Evolutionary conservation across 139 green algal species (phyloP).

Genomic region (Micromonas pusilla): DNA sequence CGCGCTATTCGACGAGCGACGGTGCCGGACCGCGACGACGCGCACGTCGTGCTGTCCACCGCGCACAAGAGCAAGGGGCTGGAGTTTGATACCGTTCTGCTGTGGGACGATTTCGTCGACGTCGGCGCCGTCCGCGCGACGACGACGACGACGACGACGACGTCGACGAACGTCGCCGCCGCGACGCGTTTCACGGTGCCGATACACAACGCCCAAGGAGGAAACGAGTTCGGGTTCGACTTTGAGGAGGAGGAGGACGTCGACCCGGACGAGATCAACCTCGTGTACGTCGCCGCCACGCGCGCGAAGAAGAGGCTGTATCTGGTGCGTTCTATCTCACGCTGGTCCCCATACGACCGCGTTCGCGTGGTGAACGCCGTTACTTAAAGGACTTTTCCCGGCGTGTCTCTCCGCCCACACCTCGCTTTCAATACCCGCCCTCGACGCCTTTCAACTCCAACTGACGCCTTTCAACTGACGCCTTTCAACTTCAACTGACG

Average conservation of each 20-base stretch:
- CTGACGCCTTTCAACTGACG: too few species aligned
- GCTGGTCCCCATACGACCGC: too few species aligned
- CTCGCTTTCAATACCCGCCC: too few species aligned
- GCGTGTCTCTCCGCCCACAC: too few species aligned
- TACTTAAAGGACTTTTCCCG: too few species aligned
- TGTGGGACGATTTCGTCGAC: slow-evolving; percentile 39
- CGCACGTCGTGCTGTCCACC: slow-evolving; percentile 7
- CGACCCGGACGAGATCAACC: slow-evolving; percentile 35
- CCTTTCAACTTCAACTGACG: too few species aligned
- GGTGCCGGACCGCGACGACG: background rate
- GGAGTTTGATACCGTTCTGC: slow-evolving; percentile 42
- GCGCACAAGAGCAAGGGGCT: slow-evolving; percentile 49
- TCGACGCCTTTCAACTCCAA: too few species aligned
- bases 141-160: background rate
- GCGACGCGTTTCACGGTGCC: background rate
- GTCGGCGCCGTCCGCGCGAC: background rate
- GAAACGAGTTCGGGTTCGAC: too few species aligned
- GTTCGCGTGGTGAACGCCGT: too few species aligned
- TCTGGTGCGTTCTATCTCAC: too few species aligned
- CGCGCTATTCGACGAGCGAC: background rate
- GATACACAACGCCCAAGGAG: too few species aligned
- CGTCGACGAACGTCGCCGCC: background rate
- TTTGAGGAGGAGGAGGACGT: slow-evolving; percentile 17
- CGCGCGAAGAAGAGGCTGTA: slow-evolving; percentile 42
- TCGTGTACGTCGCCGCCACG: slow-evolving; percentile 46